These are phyloP conservation scores for Athelia psychrophila DNA, from an alignment of 1,284 basidiomycete species.

Conservation along the genomic window DNA sequence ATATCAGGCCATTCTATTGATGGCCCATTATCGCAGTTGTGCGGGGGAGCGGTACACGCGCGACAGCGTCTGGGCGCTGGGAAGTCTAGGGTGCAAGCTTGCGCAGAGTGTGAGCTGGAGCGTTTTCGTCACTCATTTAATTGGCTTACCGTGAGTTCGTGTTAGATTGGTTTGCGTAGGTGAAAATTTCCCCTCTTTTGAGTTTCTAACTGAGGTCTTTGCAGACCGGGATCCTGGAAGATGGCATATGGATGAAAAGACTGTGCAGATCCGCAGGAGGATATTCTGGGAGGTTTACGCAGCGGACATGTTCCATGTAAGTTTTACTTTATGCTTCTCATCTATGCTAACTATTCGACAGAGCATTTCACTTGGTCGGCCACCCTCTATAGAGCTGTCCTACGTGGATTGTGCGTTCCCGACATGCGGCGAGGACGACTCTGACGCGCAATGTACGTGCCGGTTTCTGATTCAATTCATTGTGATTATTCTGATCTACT, in stretches of 20 bases:
- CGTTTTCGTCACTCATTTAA: background rate
- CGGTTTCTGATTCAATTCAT: background rate
- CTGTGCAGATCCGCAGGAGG: background rate
- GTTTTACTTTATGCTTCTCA: background rate
- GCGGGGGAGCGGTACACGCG: background rate
- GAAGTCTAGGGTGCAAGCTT: background rate
- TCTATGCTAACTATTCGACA: background rate
- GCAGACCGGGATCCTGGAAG: background rate
- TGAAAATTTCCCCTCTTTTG: background rate
- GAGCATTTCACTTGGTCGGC: constrained; percentile 12
- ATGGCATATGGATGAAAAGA: constrained; percentile 1
- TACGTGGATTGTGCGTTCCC: constrained; percentile 11
- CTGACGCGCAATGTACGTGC: constrained; percentile 5
- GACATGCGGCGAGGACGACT: constrained; percentile 1
- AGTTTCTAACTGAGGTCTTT: background rate
- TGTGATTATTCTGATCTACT: background rate
- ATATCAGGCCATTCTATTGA: too few species aligned
- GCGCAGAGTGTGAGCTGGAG: background rate
- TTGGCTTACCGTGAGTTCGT: background rate
- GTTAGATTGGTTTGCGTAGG: background rate
- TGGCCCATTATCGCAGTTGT: constrained; percentile 3
- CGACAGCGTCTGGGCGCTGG: background rate
- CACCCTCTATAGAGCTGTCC: constrained; percentile 7
- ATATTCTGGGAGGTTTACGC: constrained; percentile 1
- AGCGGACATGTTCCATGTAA: background rate